Percentiles rank a stretch among this genome's conserved stretches.
Conservation (phyloP, 2,329 filamentous ascomycete genomes). For the Cordyceps cicadae region DNA sequence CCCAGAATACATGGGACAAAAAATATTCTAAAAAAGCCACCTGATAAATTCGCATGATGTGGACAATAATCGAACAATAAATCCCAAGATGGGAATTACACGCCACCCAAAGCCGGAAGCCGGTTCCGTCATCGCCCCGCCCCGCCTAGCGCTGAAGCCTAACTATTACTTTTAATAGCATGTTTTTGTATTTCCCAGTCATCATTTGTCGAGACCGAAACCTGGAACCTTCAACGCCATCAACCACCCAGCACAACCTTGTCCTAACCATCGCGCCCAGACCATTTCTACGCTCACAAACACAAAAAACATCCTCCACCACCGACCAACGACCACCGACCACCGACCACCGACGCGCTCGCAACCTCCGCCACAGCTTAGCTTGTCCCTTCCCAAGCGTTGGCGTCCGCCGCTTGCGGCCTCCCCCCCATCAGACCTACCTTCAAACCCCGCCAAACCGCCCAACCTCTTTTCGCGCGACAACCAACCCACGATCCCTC, state of each 20-base stretch:
- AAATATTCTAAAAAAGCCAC: too few species aligned
- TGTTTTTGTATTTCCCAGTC: background rate
- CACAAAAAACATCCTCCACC: background rate
- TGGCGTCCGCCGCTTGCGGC: background rate
- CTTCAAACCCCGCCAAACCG: background rate
- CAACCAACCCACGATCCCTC: background rate
- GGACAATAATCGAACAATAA: too few species aligned
- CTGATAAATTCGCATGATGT: too few species aligned
- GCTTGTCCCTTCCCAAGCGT: background rate
- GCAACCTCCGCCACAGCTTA: background rate
- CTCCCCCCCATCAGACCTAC: background rate
- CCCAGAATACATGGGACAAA: too few species aligned
- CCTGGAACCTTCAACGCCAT: background rate
- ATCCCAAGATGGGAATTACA: background rate
- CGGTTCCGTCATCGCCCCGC: constrained; percentile 6
- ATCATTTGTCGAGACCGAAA: background rate
- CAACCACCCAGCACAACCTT: background rate
- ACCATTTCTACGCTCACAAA: background rate
- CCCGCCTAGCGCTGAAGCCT: background rate
- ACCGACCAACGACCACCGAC: too few species aligned
- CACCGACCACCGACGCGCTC: background rate
- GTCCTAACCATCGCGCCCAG: background rate
- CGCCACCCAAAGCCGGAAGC: background rate
- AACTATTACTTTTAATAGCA: too few species aligned
- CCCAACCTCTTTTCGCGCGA: background rate